Base-by-base conservation (phyloP, 2,329 filamentous ascomycete species). In the Neofusicoccum ribis region DNA sequence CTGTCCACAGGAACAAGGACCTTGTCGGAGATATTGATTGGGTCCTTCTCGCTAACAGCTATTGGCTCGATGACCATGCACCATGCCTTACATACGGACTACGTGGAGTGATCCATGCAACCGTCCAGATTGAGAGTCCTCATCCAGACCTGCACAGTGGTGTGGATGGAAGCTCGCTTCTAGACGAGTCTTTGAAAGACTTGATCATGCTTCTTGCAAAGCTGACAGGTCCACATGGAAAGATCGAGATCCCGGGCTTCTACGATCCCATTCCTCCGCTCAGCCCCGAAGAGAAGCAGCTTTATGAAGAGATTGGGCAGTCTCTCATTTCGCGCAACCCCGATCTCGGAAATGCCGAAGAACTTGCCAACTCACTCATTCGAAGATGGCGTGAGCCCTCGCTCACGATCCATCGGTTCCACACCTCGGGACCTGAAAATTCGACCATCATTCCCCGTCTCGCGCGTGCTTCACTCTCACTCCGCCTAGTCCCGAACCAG, bases 31-130 rank as follows among this genome's bases (percentile, higher is more conserved):
- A 91, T 9, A 88, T 99, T 2, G 94, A 99, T 78, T 98, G 95
- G 83, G 95, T 99, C 64, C 81, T 99, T 37, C 82, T 99, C 43
- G 94, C 95, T 23, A 99, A 99, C 81, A 97, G 93, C 78, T 99
- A 99, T 81, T 99, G 95, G 95, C 84, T 99, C 1, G 93, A 98
- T 73, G 94, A 99, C 73, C 90, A 96, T 69, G 93, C 96, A 2
- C 95, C 95, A 0, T 99, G 95, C 75, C 81, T 99, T 65, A 99
- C 95, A 0, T 99, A 99, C 68, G 95, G 95, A 1, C 84, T 98
- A 6, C 88, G 95, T 56, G 95, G 95, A 27, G 94, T 99, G 31
- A 89, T 99, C 23, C 94, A 98, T 75, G 94, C 93, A 5, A 97
- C 92, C 0, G 85, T 98, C 5, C 90, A 93, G 67, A 88, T 99